These are phyloP conservation scores for Leptodermis oblonga DNA, from an alignment of 257 asterid genomes.

Conservation along the genomic window DNA sequence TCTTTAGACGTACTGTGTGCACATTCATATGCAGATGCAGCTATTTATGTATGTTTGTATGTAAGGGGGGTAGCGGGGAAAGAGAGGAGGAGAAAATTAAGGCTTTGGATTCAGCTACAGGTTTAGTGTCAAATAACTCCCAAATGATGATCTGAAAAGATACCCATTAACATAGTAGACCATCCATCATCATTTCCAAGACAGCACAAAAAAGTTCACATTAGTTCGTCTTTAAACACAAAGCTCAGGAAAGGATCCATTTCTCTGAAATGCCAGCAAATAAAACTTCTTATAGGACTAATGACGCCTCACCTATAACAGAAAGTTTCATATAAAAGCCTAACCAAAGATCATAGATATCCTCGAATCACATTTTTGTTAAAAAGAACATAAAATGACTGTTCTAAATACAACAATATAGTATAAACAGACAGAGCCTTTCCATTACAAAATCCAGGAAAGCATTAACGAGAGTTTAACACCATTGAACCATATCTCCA, in stretches of 20 bases:
- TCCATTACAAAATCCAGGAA: background rate
- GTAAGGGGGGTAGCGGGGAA: no score
- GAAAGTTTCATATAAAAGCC: background rate
- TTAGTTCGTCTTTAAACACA: background rate
- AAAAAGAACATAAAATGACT: background rate
- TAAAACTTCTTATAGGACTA: background rate
- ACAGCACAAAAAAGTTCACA: background rate
- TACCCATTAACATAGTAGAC: background rate
- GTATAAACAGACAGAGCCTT: background rate
- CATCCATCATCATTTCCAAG: background rate
- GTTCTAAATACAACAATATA: background rate
- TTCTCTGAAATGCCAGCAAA: background rate
- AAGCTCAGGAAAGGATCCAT: background rate
- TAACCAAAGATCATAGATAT: background rate
- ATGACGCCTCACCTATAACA: no score
- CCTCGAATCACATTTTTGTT: background rate
- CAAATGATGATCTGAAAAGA: slow-evolving; percentile 3
- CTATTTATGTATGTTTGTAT: background rate
- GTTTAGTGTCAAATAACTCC: background rate
- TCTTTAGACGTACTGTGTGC: background rate
- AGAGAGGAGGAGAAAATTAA: background rate
- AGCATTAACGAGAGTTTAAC: background rate
- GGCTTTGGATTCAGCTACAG: background rate
- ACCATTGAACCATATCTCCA: background rate
- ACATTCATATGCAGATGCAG: background rate